A percentile compares a stretch with the other conserved stretches of the same genome.
Evolutionary conservation across 352 stramenopile genomes (phyloP).

Genomic region (Pythium sp.): DNA sequence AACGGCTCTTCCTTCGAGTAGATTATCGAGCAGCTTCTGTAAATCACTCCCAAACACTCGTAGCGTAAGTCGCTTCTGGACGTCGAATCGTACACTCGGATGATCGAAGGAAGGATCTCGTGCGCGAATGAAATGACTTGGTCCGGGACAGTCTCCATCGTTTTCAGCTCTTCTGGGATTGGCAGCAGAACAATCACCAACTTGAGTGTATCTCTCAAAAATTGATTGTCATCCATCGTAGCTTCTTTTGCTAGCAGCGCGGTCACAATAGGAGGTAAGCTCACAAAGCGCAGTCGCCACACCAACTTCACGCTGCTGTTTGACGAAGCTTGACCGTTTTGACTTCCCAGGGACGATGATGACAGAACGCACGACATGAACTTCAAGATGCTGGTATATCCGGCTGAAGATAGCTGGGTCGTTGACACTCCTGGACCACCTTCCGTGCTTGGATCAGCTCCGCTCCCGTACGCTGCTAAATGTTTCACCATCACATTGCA

Average conservation of each 20-base stretch:
- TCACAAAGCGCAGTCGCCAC: conserved; percentile 34
- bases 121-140: conserved; percentile 36
- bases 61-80: conserved; percentile 45
- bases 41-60: conserved; percentile 56
- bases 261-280: conserved; percentile 43
- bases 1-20: conserved; percentile 29
- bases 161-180: conserved; percentile 28
- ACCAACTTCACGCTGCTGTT: conserved; percentile 9
- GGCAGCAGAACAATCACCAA: conserved; percentile 50
- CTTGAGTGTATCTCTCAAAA: conserved; percentile 59
- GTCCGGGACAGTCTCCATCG: conserved; percentile 18
- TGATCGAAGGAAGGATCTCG: conserved; percentile 44
- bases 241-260: conserved; percentile 38
- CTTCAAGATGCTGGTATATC: conserved; percentile 40
- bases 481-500: conserved; percentile 33
- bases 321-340: conserved; percentile 1
- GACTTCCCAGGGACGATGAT: conserved; percentile 4
- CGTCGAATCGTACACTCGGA: conserved; percentile 53
- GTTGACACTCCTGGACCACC: neutral
- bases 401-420: conserved; percentile 23
- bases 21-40: conserved; percentile 42
- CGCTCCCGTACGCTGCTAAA: conserved; percentile 27
- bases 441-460: conserved; percentile 2
- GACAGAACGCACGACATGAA: conserved; percentile 43
- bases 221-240: conserved; percentile 38